Evolutionary conservation across 768 basidiomycete species (phyloP), one percentile per base, ranked within the genome.

Genomic region (Kwoniella dendrophila): DNA sequence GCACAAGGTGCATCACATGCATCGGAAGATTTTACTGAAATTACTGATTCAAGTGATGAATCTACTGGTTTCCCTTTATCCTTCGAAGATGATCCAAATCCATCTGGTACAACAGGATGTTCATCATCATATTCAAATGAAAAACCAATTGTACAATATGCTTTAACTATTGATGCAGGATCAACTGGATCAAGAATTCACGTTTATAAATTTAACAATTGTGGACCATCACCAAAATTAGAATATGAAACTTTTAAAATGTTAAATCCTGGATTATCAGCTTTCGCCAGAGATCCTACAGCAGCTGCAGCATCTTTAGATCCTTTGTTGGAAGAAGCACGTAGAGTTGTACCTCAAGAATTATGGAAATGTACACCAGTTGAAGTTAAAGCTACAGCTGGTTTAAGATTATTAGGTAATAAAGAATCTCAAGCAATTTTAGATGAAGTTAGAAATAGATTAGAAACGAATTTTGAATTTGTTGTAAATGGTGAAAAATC

Each of bases 141-240:
- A 53, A 73, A 82, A 50, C 83, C 84, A 0, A 82, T 95, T 59
- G 88, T 95, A 12, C 91, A 92, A 77, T 99, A 90, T 78, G 93
- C 92, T 0, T 85, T 98, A 72, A 96, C 97, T 87, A 90, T 98
- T 81, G 96, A 99, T 78, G 95, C 96, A 0, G 96, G 96, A 24
- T 97, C 94, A 18, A 96, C 93, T 0, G 96, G 95, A 20, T 96
- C 94, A 0, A 86, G 96, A 18, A 93, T 98, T 73, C 96, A 99
- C 83, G 84, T 98, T 32, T 99, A 98, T 87, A 98, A 96, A 76
- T 97, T 98, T 86, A 84, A 95, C 84, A 87, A 92, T 82, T 93
- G 92, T 81, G 82, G 83, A 0, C 78, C 87, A 0, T 85, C 88
- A 0, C 87, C 92, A 1, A 75, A 82, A 22, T 90, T 90, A 79